phyloP scores from a whole-genome alignment of 371 early-diverging fungal genomes.

The Haplosporangium sp. region DNA sequence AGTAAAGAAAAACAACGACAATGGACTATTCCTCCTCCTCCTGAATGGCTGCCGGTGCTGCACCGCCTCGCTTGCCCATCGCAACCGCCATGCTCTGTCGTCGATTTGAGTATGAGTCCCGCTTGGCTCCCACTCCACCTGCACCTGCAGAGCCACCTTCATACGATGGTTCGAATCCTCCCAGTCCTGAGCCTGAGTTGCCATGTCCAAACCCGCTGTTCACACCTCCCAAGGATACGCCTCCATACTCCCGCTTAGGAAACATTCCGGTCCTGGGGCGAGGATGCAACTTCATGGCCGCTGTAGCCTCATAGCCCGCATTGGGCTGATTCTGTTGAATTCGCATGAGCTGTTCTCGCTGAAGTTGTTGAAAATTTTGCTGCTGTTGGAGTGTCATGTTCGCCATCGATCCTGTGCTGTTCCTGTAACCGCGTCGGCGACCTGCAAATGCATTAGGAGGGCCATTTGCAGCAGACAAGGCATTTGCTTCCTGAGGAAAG shows the following conservation, averaged over 20 bases:
- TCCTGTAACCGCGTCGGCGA: slow-evolving; percentile 48
- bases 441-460: slow-evolving; percentile 54
- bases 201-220: slow-evolving; percentile 2
- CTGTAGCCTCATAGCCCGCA: slow-evolving; percentile 45
- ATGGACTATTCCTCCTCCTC: slow-evolving; percentile 46
- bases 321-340: slow-evolving; percentile 43
- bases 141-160: slow-evolving; percentile 1
- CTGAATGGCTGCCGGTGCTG: slow-evolving; percentile 50
- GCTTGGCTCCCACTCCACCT: slow-evolving; percentile 8
- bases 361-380: slow-evolving; percentile 40
- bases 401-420: slow-evolving; percentile 54
- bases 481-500: slow-evolving; percentile 2
- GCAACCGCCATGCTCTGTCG: slow-evolving; percentile 52
- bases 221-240: slow-evolving; percentile 30
- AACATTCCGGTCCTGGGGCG: slow-evolving; percentile 32
- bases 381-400: slow-evolving; percentile 52
- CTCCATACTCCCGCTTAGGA: slow-evolving; percentile 46
- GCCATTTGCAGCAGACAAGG: slow-evolving; percentile 19
- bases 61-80: slow-evolving; percentile 41
- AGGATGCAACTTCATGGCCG: slow-evolving; percentile 45
- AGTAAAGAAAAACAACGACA: slow-evolving; percentile 1
- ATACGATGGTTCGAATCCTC: slow-evolving; percentile 5
- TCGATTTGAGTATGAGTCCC: slow-evolving; percentile 46
- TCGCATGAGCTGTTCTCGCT: slow-evolving; percentile 38
- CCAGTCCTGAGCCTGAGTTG: slow-evolving; percentile 2